These are phyloP conservation scores for Linnemannia elongata DNA, from an alignment of 192 early-diverging fungal genomes.

Conservation along the genomic window DNA sequence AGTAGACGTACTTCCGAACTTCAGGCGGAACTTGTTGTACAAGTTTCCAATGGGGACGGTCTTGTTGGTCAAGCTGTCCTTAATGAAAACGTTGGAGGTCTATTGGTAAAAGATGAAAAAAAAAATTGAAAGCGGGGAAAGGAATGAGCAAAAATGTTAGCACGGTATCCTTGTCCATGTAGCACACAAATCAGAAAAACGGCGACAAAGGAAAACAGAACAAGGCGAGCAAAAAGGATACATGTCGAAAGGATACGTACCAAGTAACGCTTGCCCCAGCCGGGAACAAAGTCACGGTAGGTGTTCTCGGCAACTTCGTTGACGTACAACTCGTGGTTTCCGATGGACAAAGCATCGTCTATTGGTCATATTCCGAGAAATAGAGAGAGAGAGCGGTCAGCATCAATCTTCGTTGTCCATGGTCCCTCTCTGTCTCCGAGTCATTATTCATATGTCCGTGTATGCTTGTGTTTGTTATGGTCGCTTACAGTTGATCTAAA, in stretches of 20 bases:
- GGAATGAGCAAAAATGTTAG: neutral
- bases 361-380: neutral
- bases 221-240: neutral
- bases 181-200: neutral
- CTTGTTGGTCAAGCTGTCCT: conserved; percentile 54
- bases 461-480: neutral
- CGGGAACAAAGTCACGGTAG: conserved; percentile 49
- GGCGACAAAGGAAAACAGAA: neutral
- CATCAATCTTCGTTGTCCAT: neutral
- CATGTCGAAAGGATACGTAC: neutral
- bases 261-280: conserved; percentile 50
- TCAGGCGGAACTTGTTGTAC: conserved; percentile 57
- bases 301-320: conserved; percentile 39
- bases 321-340: conserved; percentile 49
- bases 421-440: neutral
- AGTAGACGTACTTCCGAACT: conserved; percentile 34
- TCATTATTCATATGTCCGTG: neutral
- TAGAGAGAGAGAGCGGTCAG: neutral
- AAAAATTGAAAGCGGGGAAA: neutral
- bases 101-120: neutral
- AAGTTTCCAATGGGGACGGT: conserved; percentile 60
- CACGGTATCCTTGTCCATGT: neutral
- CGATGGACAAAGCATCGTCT: conserved; percentile 44
- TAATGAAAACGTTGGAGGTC: conserved; percentile 53
- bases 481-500: conserved; percentile 28